These are phyloP conservation scores for Pseudonitzschia delicatissima DNA, from an alignment of 108 stramenopile species.

Conservation along the genomic window DNA sequence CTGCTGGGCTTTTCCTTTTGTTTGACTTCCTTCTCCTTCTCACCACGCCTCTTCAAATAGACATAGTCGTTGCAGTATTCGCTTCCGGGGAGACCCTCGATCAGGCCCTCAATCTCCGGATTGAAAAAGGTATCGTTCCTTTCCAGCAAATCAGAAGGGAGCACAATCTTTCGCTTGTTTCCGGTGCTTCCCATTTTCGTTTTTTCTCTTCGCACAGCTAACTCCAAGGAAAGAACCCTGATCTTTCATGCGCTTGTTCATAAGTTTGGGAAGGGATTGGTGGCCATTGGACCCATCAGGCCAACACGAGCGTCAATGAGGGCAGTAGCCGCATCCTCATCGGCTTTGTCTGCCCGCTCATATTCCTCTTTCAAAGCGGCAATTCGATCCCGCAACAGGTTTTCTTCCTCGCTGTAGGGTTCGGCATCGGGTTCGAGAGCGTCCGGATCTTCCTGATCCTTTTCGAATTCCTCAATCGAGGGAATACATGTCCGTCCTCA, in stretches of 20 bases:
- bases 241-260: conserved; percentile 35
- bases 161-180: conserved; percentile 76
- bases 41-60: conserved; percentile 52
- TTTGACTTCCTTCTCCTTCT: conserved; percentile 10
- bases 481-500: background rate
- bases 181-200: conserved; percentile 84
- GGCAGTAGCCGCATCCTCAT: conserved; percentile 37
- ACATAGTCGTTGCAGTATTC: conserved; percentile 65
- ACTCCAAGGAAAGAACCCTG: conserved; percentile 50
- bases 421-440: conserved; percentile 29
- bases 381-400: conserved; percentile 41
- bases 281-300: conserved; percentile 55
- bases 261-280: conserved; percentile 61
- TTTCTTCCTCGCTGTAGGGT: conserved; percentile 46
- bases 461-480: conserved; percentile 14
- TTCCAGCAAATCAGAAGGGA: conserved; percentile 63
- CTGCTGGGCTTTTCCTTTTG: conserved; percentile 4
- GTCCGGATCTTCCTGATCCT: conserved; percentile 16
- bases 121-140: conserved; percentile 79
- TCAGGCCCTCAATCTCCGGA: conserved; percentile 59
- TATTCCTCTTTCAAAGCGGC: conserved; percentile 39
- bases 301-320: conserved; percentile 62
- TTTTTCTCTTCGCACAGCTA: conserved; percentile 71
- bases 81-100: conserved; percentile 82
- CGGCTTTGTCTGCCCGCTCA: conserved; percentile 30